phyloP scores from a whole-genome alignment of 2,329 filamentous ascomycete genomes.

The Claviceps africana region DNA sequence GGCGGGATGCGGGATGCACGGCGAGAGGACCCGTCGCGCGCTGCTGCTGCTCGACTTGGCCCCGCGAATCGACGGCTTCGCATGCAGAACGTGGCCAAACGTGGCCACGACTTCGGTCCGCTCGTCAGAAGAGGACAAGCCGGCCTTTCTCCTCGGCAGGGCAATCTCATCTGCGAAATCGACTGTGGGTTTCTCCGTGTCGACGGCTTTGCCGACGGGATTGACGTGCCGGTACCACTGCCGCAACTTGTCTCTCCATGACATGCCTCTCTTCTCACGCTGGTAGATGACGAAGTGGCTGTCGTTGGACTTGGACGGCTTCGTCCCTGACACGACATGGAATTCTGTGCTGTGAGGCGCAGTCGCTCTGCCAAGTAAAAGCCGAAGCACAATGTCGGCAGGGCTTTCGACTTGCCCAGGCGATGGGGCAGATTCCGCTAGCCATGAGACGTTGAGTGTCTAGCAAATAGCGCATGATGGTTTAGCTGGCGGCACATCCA shows the following conservation, averaged over 20 bases:
- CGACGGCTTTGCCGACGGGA: constrained; percentile 7
- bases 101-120: constrained; percentile 20
- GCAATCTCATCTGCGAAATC: not conserved
- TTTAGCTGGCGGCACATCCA: not conserved
- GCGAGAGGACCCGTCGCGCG: constrained; percentile 25
- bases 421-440: constrained; percentile 15
- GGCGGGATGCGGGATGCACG: constrained; percentile 33
- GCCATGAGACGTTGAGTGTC: constrained; percentile 28
- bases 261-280: constrained; percentile 19
- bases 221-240: constrained; percentile 18
- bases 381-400: constrained; percentile 30
- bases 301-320: not conserved
- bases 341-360: constrained; percentile 4
- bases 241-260: constrained; percentile 21
- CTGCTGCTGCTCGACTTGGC: not conserved
- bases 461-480: constrained; percentile 4
- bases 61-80: constrained; percentile 6
- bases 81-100: constrained; percentile 39
- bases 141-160: not conserved
- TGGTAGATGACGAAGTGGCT: constrained; percentile 12
- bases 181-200: not conserved
- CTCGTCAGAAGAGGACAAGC: not conserved
- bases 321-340: constrained; percentile 10
- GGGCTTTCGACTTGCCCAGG: constrained; percentile 21
- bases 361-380: constrained; percentile 22